Base-by-base conservation (phyloP, 2,329 filamentous ascomycete species). In the Rasamsonia emersonii region DNA sequence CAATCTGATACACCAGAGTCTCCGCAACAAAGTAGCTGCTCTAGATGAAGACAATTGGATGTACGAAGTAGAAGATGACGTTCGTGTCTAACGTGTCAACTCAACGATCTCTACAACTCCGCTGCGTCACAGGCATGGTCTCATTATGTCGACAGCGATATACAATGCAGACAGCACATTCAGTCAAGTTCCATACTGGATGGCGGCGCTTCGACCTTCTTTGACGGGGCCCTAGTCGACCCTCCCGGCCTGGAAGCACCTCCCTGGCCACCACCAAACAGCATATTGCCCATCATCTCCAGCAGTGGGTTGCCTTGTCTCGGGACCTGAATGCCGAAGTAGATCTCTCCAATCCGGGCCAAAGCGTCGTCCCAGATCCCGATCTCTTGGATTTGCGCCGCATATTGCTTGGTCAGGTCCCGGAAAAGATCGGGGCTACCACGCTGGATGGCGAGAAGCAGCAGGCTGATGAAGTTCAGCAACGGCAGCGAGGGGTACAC, bases 221-320 rank as follows among this genome's bases (percentile, higher is more conserved):
- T 70, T 24, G 59, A 51, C 36, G 65, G 42, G 18, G 32, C 39
- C 32, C 43, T 47, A n/a, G 42, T 39, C 38, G 56, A 54, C 17
- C 50, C 40, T 28, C 45, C 43, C 18, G 75, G 73, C 43, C 63
- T 65, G 23, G 50, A 56, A 19, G 55, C 53, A 29, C 61, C 56
- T 32, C 59, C 54, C 36, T 71, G 73, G 16, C 70, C 73, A 5
- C 77, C 80, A 13, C 86, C 86, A 29, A 88, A 88, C 51, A 98
- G 83, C 70, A 98, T 76, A 41, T 78, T 88, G 28, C 86, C 88
- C 83, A 98, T 93, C 88, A 98, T 96, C 56, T 98, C 91, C 61
- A 96, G 77, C 58, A 98, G 67, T 3, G 88, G 88, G 58, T 96
- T 96, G 42, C 80, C 82, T 65, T 94, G 86, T 50, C 82, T 74